A percentile compares a stretch with the other conserved stretches of the same genome.
These are phyloP conservation scores for Coemansia sp. DNA, from an alignment of 192 early-diverging fungal genomes.

Conservation along the genomic window DNA sequence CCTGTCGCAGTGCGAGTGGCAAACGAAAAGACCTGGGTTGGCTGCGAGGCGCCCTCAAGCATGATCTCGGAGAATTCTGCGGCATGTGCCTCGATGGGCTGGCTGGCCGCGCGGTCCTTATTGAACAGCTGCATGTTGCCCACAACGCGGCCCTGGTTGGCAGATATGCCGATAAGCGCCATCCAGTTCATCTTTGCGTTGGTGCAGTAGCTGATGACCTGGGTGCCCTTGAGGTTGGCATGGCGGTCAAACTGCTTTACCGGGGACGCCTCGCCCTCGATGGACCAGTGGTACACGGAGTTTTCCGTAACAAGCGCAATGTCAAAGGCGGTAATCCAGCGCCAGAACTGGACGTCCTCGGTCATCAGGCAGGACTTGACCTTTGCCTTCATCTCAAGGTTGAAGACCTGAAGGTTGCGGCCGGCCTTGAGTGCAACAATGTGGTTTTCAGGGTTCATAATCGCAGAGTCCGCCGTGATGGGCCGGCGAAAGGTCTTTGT, in stretches of 20 bases:
- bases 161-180: conserved; percentile 91
- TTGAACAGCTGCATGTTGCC: conserved; percentile 97
- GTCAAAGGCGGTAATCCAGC: conserved; percentile 86
- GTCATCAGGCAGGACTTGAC: conserved; percentile 89
- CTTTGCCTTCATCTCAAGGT: conserved; percentile 94
- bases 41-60: conserved; percentile 70
- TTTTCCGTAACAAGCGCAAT: conserved; percentile 87
- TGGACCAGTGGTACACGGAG: conserved; percentile 95
- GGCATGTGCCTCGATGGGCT: conserved; percentile 95
- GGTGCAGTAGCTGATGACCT: conserved; percentile 96
- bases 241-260: conserved; percentile 94
- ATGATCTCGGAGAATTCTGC: conserved; percentile 91
- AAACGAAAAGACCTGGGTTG: conserved; percentile 93
- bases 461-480: conserved; percentile 96
- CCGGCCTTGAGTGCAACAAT: conserved; percentile 96
- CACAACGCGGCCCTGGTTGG: conserved; percentile 84
- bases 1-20: conserved; percentile 76
- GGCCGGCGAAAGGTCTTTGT: conserved; percentile 80
- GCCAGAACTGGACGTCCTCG: conserved; percentile 92
- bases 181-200: conserved; percentile 93
- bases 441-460: conserved; percentile 94
- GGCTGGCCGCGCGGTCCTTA: conserved; percentile 87
- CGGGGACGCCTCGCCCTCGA: conserved; percentile 85
- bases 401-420: conserved; percentile 94
- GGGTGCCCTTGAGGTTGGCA: conserved; percentile 73